Evolutionary conservation across 306 rosid species (phyloP).

Genomic region (Rubus idaeus): DNA sequence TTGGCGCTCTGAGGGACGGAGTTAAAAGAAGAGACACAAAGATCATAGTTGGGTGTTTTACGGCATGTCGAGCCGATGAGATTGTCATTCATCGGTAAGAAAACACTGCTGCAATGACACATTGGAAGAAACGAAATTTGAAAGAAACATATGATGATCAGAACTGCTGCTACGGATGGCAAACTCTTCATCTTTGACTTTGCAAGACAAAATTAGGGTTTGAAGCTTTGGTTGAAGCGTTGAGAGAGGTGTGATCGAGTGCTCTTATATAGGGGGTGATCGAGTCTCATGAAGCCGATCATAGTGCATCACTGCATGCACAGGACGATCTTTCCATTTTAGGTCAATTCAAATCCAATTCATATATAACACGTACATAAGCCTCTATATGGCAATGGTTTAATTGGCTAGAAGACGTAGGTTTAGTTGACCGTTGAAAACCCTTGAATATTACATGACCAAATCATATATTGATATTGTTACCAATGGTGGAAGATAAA

Average conservation of each 20-base stretch:
- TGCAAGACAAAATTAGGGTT: not conserved
- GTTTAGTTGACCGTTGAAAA: no score
- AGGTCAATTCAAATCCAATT: no score
- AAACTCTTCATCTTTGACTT: not conserved
- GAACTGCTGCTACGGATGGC: not conserved
- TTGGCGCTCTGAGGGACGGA: not conserved
- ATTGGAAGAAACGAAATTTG: not conserved
- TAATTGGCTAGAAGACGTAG: not conserved
- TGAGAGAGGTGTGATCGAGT: no score
- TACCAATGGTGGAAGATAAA: no score
- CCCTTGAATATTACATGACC: no score
- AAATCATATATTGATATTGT: no score
- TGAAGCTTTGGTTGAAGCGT: not conserved
- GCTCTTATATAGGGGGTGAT: no score
- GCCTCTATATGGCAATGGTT: not conserved
- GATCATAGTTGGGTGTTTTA: not conserved
- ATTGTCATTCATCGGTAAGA: not conserved
- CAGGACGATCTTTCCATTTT: no score
- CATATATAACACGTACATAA: no score
- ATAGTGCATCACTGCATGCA: no score
- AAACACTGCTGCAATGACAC: not conserved
- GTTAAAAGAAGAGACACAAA: not conserved
- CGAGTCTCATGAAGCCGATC: no score
- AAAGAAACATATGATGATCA: not conserved
- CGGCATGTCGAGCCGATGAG: not conserved